phyloP scores from a whole-genome alignment of 2,329 filamentous ascomycete species.

The Bertia moriformis region DNA sequence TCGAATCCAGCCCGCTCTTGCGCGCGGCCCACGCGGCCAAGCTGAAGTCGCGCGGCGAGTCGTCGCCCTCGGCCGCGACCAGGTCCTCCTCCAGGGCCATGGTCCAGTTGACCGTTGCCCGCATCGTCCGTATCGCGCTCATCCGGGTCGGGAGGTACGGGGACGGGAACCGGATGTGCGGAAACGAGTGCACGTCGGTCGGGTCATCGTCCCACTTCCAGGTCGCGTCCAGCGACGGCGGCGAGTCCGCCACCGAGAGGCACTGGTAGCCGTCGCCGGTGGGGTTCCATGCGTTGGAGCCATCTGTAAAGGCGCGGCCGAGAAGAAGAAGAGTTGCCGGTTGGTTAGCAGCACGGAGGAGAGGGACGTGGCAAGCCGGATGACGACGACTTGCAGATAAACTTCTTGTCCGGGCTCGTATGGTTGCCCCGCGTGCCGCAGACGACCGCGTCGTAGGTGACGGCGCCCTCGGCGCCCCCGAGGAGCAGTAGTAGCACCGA shows the following conservation, averaged over 20 bases:
- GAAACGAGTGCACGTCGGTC: constrained; percentile 14
- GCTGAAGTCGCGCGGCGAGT: constrained; percentile 7
- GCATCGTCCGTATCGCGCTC: constrained; percentile 12
- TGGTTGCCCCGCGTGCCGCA: too few relatives aligned
- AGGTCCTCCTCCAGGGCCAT: too few relatives aligned
- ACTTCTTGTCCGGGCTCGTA: too few relatives aligned
- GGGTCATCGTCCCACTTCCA: constrained; percentile 13
- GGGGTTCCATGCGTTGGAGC: constrained; percentile 1
- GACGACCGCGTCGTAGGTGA: too few relatives aligned
- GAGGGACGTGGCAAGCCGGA: too few relatives aligned
- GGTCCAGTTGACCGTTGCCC: constrained; percentile 12
- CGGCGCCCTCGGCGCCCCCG: too few relatives aligned
- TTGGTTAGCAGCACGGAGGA: too few relatives aligned
- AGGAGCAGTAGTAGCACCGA: too few relatives aligned
- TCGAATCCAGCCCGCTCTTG: constrained; percentile 7
- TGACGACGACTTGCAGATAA: too few relatives aligned
- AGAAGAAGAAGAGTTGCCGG: too few relatives aligned
- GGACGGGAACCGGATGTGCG: constrained; percentile 15
- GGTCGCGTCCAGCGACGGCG: constrained; percentile 14
- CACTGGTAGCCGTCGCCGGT: constrained; percentile 2
- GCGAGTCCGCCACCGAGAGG: constrained; percentile 9
- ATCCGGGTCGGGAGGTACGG: constrained; percentile 10
- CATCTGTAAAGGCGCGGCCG: too few relatives aligned
- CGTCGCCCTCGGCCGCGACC: constrained; percentile 6
- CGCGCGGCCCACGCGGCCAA: constrained; percentile 7